Percentiles rank a stretch among this genome's conserved stretches.
Conservation (phyloP, 129 eudicot species). For the Smallanthus sonchifolius region DNA sequence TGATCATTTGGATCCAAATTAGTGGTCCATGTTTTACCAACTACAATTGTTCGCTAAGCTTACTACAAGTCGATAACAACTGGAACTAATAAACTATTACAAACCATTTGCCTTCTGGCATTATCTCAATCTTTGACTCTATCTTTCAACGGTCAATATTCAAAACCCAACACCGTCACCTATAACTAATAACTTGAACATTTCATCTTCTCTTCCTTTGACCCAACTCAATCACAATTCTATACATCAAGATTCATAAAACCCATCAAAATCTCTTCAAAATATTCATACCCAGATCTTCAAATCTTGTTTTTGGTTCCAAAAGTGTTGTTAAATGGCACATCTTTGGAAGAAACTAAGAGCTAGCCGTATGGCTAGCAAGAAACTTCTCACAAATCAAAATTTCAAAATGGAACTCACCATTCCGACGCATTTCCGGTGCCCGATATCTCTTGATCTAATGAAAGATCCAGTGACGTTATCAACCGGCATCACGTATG, state of each 20-base stretch:
- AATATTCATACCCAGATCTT: conserved; percentile 15
- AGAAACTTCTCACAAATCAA: conserved; percentile 17
- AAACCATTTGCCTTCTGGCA: conserved; percentile 14
- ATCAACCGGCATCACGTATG: conserved; percentile 88
- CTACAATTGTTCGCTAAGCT: conserved; percentile 13
- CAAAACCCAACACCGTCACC: conserved; percentile 33
- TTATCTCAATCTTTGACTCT: conserved; percentile 32
- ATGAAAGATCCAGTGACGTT: conserved; percentile 97
- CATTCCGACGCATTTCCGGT: conserved; percentile 73
- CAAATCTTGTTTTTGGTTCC: background rate
- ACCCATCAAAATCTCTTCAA: conserved; percentile 6
- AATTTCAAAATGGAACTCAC: conserved; percentile 41
- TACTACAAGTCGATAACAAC: conserved; percentile 12
- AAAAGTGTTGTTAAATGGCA: conserved; percentile 37
- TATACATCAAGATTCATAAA: conserved; percentile 8
- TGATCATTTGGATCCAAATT: conserved; percentile 27
- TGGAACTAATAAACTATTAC: background rate
- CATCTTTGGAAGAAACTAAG: conserved; percentile 58
- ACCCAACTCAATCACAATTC: conserved; percentile 32
- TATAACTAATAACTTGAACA: conserved; percentile 27
- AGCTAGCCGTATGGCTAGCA: conserved; percentile 28
- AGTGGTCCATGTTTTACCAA: conserved; percentile 25
- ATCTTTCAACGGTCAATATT: conserved; percentile 79
- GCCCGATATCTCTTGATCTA: conserved; percentile 84
- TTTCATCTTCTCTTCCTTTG: conserved; percentile 6